A percentile compares a stretch with the other conserved stretches of the same genome.
Evolutionary conservation across 2,329 filamentous ascomycete genomes (phyloP).

Genomic region (Cercospora berteroae): DNA sequence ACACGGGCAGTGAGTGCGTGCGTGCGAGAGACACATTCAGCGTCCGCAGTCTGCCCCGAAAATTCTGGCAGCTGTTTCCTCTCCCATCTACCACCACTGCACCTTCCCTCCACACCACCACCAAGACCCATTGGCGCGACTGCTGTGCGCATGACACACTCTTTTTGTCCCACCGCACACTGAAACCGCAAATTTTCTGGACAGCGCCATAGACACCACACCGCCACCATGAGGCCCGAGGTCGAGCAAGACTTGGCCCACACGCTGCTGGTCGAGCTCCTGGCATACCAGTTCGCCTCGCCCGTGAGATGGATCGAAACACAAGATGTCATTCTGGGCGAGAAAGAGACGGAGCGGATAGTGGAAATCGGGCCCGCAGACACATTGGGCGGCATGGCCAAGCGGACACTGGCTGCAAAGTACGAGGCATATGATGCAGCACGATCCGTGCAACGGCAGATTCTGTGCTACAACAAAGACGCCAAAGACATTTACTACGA

Average conservation of each 20-base stretch:
- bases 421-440: slow-evolving; percentile 99
- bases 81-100: not conserved
- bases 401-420: slow-evolving; percentile 90
- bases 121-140: slow-evolving; percentile 13
- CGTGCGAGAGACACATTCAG: not conserved
- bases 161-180: slow-evolving; percentile 14
- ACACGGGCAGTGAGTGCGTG: not conserved
- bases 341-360: slow-evolving; percentile 93
- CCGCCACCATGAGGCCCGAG: slow-evolving; percentile 79
- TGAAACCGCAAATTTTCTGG: slow-evolving; percentile 17
- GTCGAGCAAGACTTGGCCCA: slow-evolving; percentile 98
- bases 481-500: slow-evolving; percentile 99
- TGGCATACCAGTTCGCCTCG: slow-evolving; percentile 98
- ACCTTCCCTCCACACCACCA: not conserved
- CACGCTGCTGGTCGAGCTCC: slow-evolving; percentile 95
- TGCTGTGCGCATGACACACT: slow-evolving; percentile 20
- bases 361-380: slow-evolving; percentile 97
- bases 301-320: slow-evolving; percentile 99
- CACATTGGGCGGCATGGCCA: slow-evolving; percentile 96
- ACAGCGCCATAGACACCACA: slow-evolving; percentile 19
- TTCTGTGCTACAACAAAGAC: slow-evolving; percentile 99
- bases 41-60: slow-evolving; percentile 7
- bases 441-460: slow-evolving; percentile 92
- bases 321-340: slow-evolving; percentile 97
- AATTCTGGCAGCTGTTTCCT: slow-evolving; percentile 14